These are phyloP conservation scores for Russula griseocarnosa DNA, from an alignment of 768 basidiomycete species.

Conservation along the genomic window DNA sequence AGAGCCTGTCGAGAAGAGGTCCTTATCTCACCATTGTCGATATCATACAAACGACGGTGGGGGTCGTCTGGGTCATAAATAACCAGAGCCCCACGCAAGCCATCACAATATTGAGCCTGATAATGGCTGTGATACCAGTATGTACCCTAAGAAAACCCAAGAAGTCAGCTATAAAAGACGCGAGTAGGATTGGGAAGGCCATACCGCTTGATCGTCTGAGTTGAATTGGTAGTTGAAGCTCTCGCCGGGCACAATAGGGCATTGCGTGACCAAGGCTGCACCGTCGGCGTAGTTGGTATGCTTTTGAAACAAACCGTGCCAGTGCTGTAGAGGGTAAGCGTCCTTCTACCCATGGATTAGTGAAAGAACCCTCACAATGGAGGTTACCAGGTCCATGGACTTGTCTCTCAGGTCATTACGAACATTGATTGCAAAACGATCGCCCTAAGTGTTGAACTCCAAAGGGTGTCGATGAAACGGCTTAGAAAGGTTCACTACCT, in stretches of 20 bases:
- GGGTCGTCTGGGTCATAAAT: slow-evolving; percentile 34
- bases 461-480: no score
- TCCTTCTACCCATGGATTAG: no score
- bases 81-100: slow-evolving; percentile 33
- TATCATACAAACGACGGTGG: slow-evolving; percentile 30
- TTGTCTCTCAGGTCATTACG: slow-evolving; percentile 41
- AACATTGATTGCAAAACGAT: slow-evolving; percentile 43
- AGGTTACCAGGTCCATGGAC: slow-evolving; percentile 47
- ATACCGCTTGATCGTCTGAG: slow-evolving; percentile 35
- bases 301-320: slow-evolving; percentile 49
- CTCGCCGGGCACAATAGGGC: slow-evolving; percentile 42
- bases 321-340: slow-evolving; percentile 39
- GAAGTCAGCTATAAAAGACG: background rate
- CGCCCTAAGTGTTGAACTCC: slow-evolving; percentile 35
- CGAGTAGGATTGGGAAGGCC: background rate
- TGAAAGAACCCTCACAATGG: slow-evolving; percentile 37
- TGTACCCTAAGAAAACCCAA: slow-evolving; percentile 26
- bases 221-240: slow-evolving; percentile 44
- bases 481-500: background rate
- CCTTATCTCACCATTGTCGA: slow-evolving; percentile 31
- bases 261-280: slow-evolving; percentile 39
- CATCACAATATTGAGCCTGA: slow-evolving; percentile 40
- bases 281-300: slow-evolving; percentile 47
- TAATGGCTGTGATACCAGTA: slow-evolving; percentile 39
- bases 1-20: no score